These are phyloP conservation scores for Cyclotella kingstonii DNA, from an alignment of 108 stramenopile genomes.

Conservation along the genomic window DNA sequence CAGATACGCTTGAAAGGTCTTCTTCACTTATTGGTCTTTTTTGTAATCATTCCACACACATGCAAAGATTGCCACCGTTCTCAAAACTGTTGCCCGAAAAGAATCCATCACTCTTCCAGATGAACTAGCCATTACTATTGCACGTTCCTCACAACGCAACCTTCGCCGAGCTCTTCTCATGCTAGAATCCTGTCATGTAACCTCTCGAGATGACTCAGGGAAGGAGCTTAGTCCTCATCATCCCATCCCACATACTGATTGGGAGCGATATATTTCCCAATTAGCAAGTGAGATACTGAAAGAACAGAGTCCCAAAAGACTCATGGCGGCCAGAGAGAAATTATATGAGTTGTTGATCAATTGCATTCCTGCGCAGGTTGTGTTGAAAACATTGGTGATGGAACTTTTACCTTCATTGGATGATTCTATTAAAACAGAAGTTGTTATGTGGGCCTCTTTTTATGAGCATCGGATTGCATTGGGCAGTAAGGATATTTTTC, in stretches of 20 bases:
- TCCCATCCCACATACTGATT: constrained; percentile 79
- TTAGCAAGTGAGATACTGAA: constrained; percentile 80
- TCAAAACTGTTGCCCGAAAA: constrained; percentile 73
- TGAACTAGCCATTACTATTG: constrained; percentile 74
- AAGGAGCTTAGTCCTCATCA: constrained; percentile 41
- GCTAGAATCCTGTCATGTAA: constrained; percentile 93
- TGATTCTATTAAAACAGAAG: constrained; percentile 85
- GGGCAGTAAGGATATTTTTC: constrained; percentile 98
- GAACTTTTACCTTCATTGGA: constrained; percentile 87
- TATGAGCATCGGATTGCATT: constrained; percentile 92
- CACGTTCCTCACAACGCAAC: constrained; percentile 82
- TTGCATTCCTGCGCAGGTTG: constrained; percentile 95
- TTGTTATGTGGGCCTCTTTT: constrained; percentile 93
- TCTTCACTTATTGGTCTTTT: no score
- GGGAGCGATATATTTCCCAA: constrained; percentile 93
- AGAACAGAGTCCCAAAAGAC: constrained; percentile 87
- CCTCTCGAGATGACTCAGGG: constrained; percentile 44
- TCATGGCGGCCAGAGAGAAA: constrained; percentile 89
- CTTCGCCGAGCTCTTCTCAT: constrained; percentile 95
- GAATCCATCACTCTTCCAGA: constrained; percentile 74
- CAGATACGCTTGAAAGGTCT: no score
- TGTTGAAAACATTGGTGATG: constrained; percentile 84
- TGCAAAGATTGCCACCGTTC: constrained; percentile 64
- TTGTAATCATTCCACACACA: no score
- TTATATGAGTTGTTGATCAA: constrained; percentile 96